Base-by-base conservation (phyloP, 441 rosid genomes). In the Lepidium campestre region DNA sequence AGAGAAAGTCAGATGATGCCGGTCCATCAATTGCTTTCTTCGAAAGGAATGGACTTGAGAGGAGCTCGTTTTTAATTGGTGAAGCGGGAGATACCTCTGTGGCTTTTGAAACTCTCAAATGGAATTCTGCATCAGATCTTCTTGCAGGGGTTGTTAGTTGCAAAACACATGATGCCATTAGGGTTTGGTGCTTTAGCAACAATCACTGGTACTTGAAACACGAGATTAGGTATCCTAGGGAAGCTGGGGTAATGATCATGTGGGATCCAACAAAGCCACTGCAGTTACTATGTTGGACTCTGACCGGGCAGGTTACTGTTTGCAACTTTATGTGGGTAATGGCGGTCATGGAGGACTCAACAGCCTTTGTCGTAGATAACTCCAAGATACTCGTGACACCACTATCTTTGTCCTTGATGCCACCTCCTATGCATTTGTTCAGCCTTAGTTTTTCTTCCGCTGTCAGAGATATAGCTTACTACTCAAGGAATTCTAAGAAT, bases 41-140 rank as follows among this genome's bases (percentile, higher is more conserved):
- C 25, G 97, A 93, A 75, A 87, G 93, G 75, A 93, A 93, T 80
- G 99, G 99, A 56, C 76, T 93, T 65, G 83, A 80, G 72, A 85
- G 99, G 75, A 86, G 83, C 81, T 85, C 82, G 29, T 91, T 91
- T 70, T 57, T 69, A 68, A 80, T 86, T 34, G 81, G 81, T 62
- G 92, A 80, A 23, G 76, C 74, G 18, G 66, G 70, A 65, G 79
- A 77, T 71, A 80, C 81, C 36, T 77, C 79, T 22, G 75, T 83
- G 34, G 20, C 62, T 32, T 49, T 54, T 58, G 87, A 87, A 73
- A 40, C 75, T 75, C 79, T 93, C 61, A 93, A 87, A 75, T 93
- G 99, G 99, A 93, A 87, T 74, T 86, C 93, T 68, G 75, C 76
- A 74, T 91, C 97, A n/a, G 99, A 89, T 75, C 91, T 91, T 72